Evolutionary conservation across 1,139 yeast genomes (phyloP), one percentile per base, ranked within the genome.

Genomic region (Geotrichum candidum): DNA sequence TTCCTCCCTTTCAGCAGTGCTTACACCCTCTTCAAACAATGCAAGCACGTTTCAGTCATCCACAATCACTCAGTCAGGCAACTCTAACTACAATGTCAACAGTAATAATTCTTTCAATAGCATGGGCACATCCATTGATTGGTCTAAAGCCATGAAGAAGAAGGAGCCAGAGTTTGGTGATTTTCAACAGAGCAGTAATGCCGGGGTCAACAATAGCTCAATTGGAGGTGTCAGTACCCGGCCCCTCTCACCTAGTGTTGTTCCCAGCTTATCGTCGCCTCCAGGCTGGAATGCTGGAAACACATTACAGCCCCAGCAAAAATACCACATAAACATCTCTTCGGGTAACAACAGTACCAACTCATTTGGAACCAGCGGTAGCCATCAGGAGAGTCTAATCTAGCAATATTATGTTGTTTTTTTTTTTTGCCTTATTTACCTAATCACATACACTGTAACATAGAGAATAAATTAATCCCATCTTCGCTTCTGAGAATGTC

Each of bases 131-230:
- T 35, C 55, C 23, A 60, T 60, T 25, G 61, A 60, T 50, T 60
- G 63, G 63, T 57, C 58, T 18, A 54, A 51, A 38, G 61, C 63
- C 11, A 50, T 35, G 11, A 41, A 50, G 22, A 35, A 35, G 31
- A 38, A 38, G 1, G 45, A 35, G 11, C 22, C 25, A 41, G 23
- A 38, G 33, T 56, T 56, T 51, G 59, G 54, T 23, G 38, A 45
- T 23, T 54, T 54, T 27, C 57, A 54, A 11, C 45, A 46, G 35
- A n/a, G 23, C 56, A 15, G 3, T 51, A 22, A 46, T 13, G 50
- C 4, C 52, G n/a, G 27, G 4, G 27, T 1, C 27, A 25, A 25
- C 57, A 54, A 7, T n/a, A 25, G 23, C 18, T 50, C 56, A 25
- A 13, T n/a, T 23, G 18, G 11, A 27, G 56, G 57, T 11, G 29